Conservation (phyloP, 768 basidiomycete species). For the Daedaleopsis nitida region DNA sequence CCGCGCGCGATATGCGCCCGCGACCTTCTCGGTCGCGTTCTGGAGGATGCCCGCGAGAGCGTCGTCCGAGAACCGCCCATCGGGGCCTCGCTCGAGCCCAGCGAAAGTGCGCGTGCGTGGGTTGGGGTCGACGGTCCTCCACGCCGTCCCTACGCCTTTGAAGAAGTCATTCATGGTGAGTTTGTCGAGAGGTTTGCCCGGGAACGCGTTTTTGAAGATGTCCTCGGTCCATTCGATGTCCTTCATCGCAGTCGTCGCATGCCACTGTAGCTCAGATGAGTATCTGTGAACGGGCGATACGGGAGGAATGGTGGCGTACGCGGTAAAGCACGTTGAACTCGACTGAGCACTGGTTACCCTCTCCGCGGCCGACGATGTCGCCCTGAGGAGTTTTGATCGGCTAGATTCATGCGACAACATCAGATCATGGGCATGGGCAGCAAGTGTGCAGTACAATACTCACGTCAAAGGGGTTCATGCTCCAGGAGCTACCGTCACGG, state of each 20-base stretch:
- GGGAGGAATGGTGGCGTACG: conserved; percentile 22
- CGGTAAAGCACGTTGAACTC: conserved; percentile 68
- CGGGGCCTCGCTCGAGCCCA: conserved; percentile 36
- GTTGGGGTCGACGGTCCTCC: conserved; percentile 23
- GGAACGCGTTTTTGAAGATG: conserved; percentile 31
- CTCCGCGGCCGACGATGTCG: conserved; percentile 39
- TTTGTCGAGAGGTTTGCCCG: conserved; percentile 26
- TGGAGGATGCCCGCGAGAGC: conserved; percentile 45
- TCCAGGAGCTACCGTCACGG: conserved; percentile 53
- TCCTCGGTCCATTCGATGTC: conserved; percentile 37
- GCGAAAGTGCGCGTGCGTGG: conserved; percentile 33
- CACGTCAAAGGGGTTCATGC: conserved; percentile 52
- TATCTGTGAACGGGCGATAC: conserved; percentile 12
- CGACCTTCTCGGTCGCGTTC: conserved; percentile 46
- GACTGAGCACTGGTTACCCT: conserved; percentile 75
- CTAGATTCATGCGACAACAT: neutral
- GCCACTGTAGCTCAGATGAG: conserved; percentile 31
- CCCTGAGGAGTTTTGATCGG: conserved; percentile 24
- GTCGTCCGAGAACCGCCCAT: conserved; percentile 54
- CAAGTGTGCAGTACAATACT: conserved; percentile 3
- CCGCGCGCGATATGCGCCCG: conserved; percentile 50
- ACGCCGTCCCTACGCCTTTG: conserved; percentile 16
- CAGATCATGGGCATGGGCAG: neutral
- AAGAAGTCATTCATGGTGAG: conserved; percentile 26
- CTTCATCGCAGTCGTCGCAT: conserved; percentile 31